phyloP scores from a whole-genome alignment of 352 stramenopile species.

The Phytophthora lateralis region DNA sequence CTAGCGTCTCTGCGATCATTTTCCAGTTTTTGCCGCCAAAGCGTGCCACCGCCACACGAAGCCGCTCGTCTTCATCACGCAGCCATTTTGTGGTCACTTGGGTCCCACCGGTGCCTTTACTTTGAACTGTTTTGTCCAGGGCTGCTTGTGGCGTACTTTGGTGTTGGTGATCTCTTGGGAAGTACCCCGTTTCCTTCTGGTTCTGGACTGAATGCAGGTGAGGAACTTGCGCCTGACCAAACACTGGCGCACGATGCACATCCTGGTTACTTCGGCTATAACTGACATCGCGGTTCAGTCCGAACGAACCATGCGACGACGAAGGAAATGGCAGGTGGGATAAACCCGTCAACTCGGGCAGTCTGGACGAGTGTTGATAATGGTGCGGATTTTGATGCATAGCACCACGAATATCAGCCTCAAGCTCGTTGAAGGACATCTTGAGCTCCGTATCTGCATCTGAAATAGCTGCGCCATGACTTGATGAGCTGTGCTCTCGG shows the following conservation, averaged over 20 bases:
- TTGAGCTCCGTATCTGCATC: conserved; percentile 43
- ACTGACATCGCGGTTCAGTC: conserved; percentile 14
- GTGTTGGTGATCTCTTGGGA: conserved; percentile 87
- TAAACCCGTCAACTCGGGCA: conserved; percentile 31
- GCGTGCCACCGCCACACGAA: conserved; percentile 88
- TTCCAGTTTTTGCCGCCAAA: conserved; percentile 96
- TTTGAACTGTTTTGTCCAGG: conserved; percentile 17
- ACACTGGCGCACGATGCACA: conserved; percentile 11
- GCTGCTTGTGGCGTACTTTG: conserved; percentile 66
- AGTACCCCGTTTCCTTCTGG: conserved; percentile 61
- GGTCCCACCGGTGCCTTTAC: conserved; percentile 14
- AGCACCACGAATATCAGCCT: conserved; percentile 36
- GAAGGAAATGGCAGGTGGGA: conserved; percentile 24
- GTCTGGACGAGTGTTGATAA: conserved; percentile 26
- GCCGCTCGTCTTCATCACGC: conserved; percentile 90
- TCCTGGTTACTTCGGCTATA: conserved; percentile 31
- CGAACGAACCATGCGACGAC: conserved; percentile 29
- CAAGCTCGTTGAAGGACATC: conserved; percentile 45
- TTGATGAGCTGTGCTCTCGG: conserved; percentile 22
- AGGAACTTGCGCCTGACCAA: conserved; percentile 16
- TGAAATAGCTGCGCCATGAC: conserved; percentile 7
- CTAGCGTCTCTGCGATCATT: conserved; percentile 90
- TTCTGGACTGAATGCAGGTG: conserved; percentile 11
- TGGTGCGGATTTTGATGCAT: conserved; percentile 36
- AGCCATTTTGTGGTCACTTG: conserved; percentile 76